Evolutionary conservation across 129 eudicot genomes (phyloP), one percentile per base, ranked within the genome.

Genomic region (Tanacetum coccineum): DNA sequence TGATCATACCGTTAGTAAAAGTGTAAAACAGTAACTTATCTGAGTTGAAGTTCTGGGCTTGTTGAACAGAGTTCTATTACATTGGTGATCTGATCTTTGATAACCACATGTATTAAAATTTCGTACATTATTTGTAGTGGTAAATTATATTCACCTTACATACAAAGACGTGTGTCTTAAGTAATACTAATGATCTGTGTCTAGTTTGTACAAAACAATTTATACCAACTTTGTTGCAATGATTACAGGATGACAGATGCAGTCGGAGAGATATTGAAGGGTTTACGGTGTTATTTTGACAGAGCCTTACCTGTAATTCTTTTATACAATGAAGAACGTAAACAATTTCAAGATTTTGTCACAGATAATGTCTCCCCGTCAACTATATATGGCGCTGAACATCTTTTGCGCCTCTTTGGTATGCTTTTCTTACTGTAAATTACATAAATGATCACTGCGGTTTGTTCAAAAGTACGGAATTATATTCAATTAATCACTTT

Each of bases 401-500:
- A 93, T 89, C 85, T 93, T 20, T 53, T 93, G 67, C 98, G 98
- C 51, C 92, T 93, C 39, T 93, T 93, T 79, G 98, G 98, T 93
- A 88, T 49, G 84, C 65, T 79, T 64, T 20, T 61, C 30, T 36
- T 12, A 11, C 49, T 9, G 10, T 57, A 17, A 22, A 22, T 5
- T 25, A 4, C 44, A 11, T 58, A 48, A 15, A 12, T 48, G 15
- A 6, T 0, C 53, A 10, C 4, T 13, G 42, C 4, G 13, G 19
- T 58, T 25, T 26, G 44, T 15, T 6, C 7, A 7, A 36, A 36
- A 36, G 7, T 36, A 36, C 9, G 9, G 42, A 36, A 6, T 36
- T 0, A 1, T 36, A 36, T 36, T 6, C 42, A 36, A 32, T 36
- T 36, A 36, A 1, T 36, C 42, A 36, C 42, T 36, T 36, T 36